A percentile compares a stretch with the other conserved stretches of the same genome.
phyloP scores from a whole-genome alignment of 805 yeast species.

The Diddensiella transvaalensis region DNA sequence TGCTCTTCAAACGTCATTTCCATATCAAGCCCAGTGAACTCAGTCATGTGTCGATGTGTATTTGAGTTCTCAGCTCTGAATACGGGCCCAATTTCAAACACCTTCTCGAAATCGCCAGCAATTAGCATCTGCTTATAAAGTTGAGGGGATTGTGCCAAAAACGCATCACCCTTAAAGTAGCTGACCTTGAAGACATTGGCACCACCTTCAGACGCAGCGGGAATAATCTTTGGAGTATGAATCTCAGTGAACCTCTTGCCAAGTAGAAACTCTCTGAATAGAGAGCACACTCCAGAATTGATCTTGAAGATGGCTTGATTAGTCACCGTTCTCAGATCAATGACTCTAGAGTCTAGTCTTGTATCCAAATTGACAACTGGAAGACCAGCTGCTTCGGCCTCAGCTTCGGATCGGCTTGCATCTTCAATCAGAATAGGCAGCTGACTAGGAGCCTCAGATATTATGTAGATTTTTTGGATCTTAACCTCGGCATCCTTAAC shows the following conservation, averaged over 20 bases:
- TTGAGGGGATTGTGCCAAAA: conserved; percentile 97
- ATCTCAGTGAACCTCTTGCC: conserved; percentile 75
- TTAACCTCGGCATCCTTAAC: conserved; percentile 86
- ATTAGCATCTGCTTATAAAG: conserved; percentile 96
- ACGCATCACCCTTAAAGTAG: conserved; percentile 90
- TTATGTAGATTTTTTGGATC: conserved; percentile 66
- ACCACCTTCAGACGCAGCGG: conserved; percentile 98
- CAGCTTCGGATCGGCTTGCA: conserved; percentile 89
- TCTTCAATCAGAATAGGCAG: conserved; percentile 95
- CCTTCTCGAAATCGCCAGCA: conserved; percentile 96
- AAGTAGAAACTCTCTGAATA: conserved; percentile 84
- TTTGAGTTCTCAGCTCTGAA: conserved; percentile 99
- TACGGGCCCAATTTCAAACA: conserved; percentile 94
- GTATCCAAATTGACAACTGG: conserved; percentile 97
- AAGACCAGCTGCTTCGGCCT: conserved; percentile 72
- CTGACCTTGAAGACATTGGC: conserved; percentile 91
- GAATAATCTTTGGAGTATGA: conserved; percentile 93
- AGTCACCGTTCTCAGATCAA: conserved; percentile 93
- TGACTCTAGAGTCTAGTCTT: conserved; percentile 89
- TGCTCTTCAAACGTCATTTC: conserved; percentile 99
- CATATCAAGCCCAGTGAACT: conserved; percentile 93
- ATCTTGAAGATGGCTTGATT: conserved; percentile 96
- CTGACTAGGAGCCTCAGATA: conserved; percentile 86
- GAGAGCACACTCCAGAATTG: conserved; percentile 80
- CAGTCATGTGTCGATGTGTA: conserved; percentile 99